Base-by-base conservation (phyloP, 495 filamentous ascomycete species). In the Wilcoxina mikolae region DNA sequence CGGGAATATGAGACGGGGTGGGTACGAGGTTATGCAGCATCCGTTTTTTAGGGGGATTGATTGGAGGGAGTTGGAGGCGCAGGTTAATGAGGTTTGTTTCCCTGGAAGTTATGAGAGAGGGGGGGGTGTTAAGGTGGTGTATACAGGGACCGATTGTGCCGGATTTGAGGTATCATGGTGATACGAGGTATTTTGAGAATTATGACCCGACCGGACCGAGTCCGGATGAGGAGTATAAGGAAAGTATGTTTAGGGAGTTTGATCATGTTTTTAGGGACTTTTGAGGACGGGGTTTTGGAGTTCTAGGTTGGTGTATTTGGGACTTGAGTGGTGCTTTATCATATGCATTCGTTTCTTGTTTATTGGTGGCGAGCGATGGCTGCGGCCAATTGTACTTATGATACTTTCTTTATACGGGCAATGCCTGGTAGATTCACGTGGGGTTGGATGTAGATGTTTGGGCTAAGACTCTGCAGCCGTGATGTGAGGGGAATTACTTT, bases 151-250 rank as follows among this genome's bases (percentile, higher is more conserved):
- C 90, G 17, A 94, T 96, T 59, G 77, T 94, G 46, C 90, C 90
- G 5, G 78, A 82, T 63, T 71, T 96, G 28, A 74, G 81, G 25
- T 83, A 82, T 56, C 76, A 84, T 2, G 87, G 85, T 12, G 90
- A 96, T 65, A 81, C 86, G 3, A 78, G 83, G 51, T 94, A 91
- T 67, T 96, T 95, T 58, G 90, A 95, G 56, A 75, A 87, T 45
- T 96, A 95, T 60, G 72, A 81, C 7, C 46, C 24, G 9, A 64
- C 71, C 76, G 60, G 68, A 64, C 57, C 67, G 69, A 55, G 67
- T 64, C 24, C 68, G 55, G 74, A 80, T 29, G 65, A 72, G 22
- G 25, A 9, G 60, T 94, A 94, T 65, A 84, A 82, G 3, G 74
- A 80, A 9, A 84, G 89, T 23, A 72, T 91, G 72, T 75, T 72